Base-by-base conservation (phyloP, 2,329 filamentous ascomycete genomes). In the Podosphaera aphanis region DNA sequence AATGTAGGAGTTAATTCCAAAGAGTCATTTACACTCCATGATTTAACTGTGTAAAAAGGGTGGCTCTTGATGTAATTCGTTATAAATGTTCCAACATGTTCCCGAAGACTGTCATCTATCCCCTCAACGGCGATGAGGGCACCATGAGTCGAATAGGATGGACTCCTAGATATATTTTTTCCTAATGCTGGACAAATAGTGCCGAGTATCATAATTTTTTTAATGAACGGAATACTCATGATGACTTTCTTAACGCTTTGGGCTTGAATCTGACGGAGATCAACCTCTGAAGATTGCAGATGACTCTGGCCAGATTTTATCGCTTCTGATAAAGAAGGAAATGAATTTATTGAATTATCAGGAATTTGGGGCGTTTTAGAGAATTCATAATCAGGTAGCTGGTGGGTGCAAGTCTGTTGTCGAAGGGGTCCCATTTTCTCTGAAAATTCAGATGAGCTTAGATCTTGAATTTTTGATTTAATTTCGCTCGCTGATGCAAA, bases 121-220 rank as follows among this genome's bases (percentile, higher is more conserved):
- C 86, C 86, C 60, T 95, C 88, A 23, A 95, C 65, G 0, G 83
- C 79, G 50, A 95, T 77, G 33, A 94, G 71, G 0, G 81, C 73
- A 0, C 88, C 86, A n/a, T 85, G 73, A 5, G 66, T 64, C 52
- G 66, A 62, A 48, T 61, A 58, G 20, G 55, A 45, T 45, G 61
- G 47, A 54, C 59, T 52, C 31, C 54, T 45, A 38, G 61, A 59
- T 4, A 59, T 55, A 1, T 63, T 56, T 15, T 63, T 53, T 5
- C 64, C 62, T 13, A 83, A 65, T 0, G 82, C 76, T 20, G 79
- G 81, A 40, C 79, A 79, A 51, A 94, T 83, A 49, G 75, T 77
- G 15, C 74, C 69, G 29, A 95, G 66, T 2, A 88, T 70, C 43
- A 76, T 74, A 53, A 93, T 73, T 61, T 93, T 93, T 52, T 76